Percentiles rank a stretch among this genome's conserved stretches.
These are phyloP conservation scores for Pichia sp. DNA, from an alignment of 1,139 yeast species.

Conservation along the genomic window DNA sequence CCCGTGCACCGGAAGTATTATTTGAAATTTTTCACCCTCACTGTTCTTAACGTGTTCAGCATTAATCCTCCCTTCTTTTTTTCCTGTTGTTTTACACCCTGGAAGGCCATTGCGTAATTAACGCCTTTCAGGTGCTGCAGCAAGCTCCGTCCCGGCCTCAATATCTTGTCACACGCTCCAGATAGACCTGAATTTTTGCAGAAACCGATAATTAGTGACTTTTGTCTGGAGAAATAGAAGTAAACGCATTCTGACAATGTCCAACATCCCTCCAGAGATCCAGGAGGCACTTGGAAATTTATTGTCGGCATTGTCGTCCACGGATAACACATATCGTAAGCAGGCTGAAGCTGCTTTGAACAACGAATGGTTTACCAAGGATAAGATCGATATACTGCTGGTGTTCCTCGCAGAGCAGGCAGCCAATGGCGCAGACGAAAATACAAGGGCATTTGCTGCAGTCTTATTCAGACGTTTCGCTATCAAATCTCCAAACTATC, in stretches of 20 bases:
- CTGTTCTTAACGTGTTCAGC: not conserved
- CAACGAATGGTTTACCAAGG: constrained; percentile 64
- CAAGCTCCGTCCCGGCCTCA: not conserved
- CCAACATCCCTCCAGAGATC: constrained; percentile 60
- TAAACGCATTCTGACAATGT: constrained; percentile 35
- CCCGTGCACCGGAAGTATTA: not conserved
- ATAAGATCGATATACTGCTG: constrained; percentile 63
- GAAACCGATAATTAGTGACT: not conserved
- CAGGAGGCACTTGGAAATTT: constrained; percentile 54
- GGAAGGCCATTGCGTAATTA: not conserved
- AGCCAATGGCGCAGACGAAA: constrained; percentile 51
- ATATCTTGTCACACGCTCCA: not conserved
- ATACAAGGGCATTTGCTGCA: constrained; percentile 65
- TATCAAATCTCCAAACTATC: constrained; percentile 64
- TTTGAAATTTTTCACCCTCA: not conserved
- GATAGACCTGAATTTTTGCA: not conserved
- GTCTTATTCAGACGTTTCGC: constrained; percentile 87
- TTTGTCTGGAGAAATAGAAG: not conserved
- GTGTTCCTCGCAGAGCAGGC: constrained; percentile 83
- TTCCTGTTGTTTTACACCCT: not conserved
- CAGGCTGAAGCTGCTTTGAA: constrained; percentile 74
- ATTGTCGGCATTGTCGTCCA: constrained; percentile 65
- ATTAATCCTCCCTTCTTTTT: not conserved
- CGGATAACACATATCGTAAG: constrained; percentile 70
- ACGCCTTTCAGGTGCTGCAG: not conserved